A percentile compares a stretch with the other conserved stretches of the same genome.
These are phyloP conservation scores for Pseudocercospora pini-densiflorae DNA, from an alignment of 2,329 filamentous ascomycete genomes.

Conservation along the genomic window DNA sequence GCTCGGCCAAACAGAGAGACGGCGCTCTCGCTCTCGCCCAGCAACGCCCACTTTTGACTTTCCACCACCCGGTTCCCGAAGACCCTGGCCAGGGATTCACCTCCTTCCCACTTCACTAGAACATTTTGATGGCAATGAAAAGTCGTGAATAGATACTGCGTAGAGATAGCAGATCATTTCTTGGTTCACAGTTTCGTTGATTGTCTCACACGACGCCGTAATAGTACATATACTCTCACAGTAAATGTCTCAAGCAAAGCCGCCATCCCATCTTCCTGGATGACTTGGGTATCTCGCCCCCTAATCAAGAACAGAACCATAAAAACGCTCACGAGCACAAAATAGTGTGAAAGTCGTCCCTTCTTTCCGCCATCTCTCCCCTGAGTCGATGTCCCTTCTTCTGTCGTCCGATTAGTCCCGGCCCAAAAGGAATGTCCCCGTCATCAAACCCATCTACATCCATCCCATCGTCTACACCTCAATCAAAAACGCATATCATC, in stretches of 20 bases:
- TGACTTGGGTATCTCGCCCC: constrained; percentile 13
- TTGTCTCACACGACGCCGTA: not conserved
- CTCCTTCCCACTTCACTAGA: too few species aligned
- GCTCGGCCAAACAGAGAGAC: constrained; percentile 4
- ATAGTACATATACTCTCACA: constrained; percentile 1
- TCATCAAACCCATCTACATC: too few species aligned
- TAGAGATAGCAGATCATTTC: too few species aligned
- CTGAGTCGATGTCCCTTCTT: not conserved
- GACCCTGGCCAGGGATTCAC: not conserved
- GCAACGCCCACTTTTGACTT: not conserved
- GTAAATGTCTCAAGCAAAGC: constrained; percentile 4
- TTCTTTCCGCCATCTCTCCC: not conserved
- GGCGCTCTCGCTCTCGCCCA: constrained; percentile 1
- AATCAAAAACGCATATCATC: too few species aligned
- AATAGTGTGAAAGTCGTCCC: not conserved
- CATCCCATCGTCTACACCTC: not conserved
- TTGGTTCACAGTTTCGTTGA: not conserved
- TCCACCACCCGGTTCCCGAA: not conserved
- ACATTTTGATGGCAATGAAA: too few species aligned
- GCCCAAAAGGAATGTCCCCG: not conserved
- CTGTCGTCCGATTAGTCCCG: not conserved
- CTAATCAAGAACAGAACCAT: constrained; percentile 10
- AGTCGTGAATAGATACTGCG: too few species aligned
- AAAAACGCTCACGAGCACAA: not conserved
- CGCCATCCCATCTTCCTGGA: constrained; percentile 8